Base-by-base conservation (phyloP, 176 grass and related monocot species). In the Eremochloa ophiuroides region DNA sequence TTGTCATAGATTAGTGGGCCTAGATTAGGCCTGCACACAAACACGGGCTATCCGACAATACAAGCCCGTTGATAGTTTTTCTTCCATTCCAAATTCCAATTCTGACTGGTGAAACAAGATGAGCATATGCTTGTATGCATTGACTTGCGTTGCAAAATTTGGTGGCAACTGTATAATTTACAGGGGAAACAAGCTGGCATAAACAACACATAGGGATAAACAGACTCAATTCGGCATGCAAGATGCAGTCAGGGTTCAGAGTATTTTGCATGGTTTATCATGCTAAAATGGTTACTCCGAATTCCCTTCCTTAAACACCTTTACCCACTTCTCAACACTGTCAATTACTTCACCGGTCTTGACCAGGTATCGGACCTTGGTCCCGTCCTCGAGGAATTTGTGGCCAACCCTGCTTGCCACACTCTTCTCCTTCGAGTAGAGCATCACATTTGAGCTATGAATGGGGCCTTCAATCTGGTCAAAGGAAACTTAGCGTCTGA, bases 371-470 rank as follows among this genome's bases (percentile, higher is more conserved):
- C 93, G 90, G 66, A 88, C 93, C 85, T 88, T 95, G 26, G 86
- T 88, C 34, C 93, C 96, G 22, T 98, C 90, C 62, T 98, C 91
- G 4, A 98, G 84, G 77, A 95, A 58, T 33, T 98, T 95, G 68
- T 93, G 84, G 64, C 96, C 93, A 31, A 95, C 90, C 65, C 96
- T 93, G 34, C 96, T 98, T 14, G 93, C 74, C 27, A 98, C 79
- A 50, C 80, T 85, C 84, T 98, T 87, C 85, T 98, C 96, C 62
- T 90, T 93, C 0, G 93, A 95, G 81, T 91, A 99, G 31, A 95
- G 91, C 96, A 99, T 99, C 88, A 95, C 48, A 76, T 95, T 98
- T 79, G 96, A 98, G 88, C 96, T 98, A 73, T 95, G 96, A 73
- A 98, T 98, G 67, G 93, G 85, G 10, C 83, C 93, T 88, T 95